Base-by-base conservation (phyloP, 2,329 filamentous ascomycete species). In the Beauveria bassiana region DNA sequence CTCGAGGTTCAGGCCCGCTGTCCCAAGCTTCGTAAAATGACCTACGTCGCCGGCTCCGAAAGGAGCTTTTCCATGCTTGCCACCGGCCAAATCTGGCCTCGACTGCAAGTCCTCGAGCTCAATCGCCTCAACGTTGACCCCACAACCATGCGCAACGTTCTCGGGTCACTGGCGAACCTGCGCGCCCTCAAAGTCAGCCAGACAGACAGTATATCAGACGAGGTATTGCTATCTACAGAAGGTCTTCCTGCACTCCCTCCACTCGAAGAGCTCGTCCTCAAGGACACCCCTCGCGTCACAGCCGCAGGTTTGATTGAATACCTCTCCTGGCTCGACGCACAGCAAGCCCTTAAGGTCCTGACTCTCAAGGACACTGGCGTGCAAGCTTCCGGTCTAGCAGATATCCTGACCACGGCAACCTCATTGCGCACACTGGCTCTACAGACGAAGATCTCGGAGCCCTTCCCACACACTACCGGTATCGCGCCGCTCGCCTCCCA, bases 21-120 rank as follows among this genome's bases (percentile, higher is more conserved):
- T 72, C 86, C 88, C 12, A 86, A 93, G 70, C 80, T 98, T 61
- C 85, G 91, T 66, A 95, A 95, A 75, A 97, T 96, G 91, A 88
- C 85, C 59, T 98, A 96, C 75, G 81, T 85, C 59, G 78, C 80
- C 52, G 93, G 93, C 14, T 83, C 90, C 1, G 93, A 97, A 76
- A 83, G 83, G 61, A 89, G 87, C 69, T 82, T 98, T 61, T 85
- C 91, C 68, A 78, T 83, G 59, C 78, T 97, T 46, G 82, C 85
- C 8, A 80, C 82, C 62, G 86, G 83, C 64, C 83, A 77, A 61
- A 72, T 86, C 57, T 95, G 90, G 90, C 79, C 80, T 52, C 81
- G 83, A 50, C 79, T 95, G 14, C 87, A 92, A 72, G 85, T 90
- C 10, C 71, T 95, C 55, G 90, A 93, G 71, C 76, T 95, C 42